Evolutionary conservation across 2,329 filamentous ascomycete genomes (phyloP).

Genomic region (Trichoderma sp.): DNA sequence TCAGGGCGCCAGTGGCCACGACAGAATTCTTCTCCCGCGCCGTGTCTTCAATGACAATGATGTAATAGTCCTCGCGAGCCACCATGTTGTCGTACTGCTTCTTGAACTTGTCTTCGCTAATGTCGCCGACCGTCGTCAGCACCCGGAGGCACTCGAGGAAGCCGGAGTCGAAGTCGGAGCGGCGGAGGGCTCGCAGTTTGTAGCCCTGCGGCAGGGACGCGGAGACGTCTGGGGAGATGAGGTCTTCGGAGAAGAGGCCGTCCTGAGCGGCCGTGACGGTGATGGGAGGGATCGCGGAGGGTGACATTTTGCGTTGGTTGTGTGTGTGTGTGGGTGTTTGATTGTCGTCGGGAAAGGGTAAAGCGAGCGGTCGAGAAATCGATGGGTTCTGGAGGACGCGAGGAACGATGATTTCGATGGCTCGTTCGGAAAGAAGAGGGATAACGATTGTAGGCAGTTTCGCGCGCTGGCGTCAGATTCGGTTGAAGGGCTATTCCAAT

Average conservation of each 20-base stretch:
- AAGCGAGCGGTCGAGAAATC: not conserved
- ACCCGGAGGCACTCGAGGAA: conserved; percentile 92
- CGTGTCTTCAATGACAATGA: conserved; percentile 81
- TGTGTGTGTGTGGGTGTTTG: not conserved
- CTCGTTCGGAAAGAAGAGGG: conserved; percentile 1
- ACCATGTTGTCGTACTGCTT: conserved; percentile 82
- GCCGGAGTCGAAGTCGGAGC: conserved; percentile 74
- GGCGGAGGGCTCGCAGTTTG: conserved; percentile 76
- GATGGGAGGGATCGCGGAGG: conserved; percentile 12
- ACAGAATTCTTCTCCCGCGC: conserved; percentile 59
- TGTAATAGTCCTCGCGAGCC: conserved; percentile 75
- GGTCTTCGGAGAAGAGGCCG: conserved; percentile 74
- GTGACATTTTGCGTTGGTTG: conserved; percentile 2
- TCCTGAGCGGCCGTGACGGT: conserved; percentile 34
- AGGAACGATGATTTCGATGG: not conserved
- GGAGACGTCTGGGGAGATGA: conserved; percentile 76
- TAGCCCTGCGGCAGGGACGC: conserved; percentile 78
- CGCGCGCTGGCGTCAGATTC: not conserved
- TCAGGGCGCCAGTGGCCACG: conserved; percentile 86
- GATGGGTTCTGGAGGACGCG: not conserved
- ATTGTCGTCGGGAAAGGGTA: not conserved
- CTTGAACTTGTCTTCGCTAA: conserved; percentile 72
- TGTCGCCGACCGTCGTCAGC: conserved; percentile 89
- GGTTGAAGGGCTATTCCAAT: not conserved
- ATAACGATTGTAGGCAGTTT: not conserved